Conservation (phyloP, 176 grass and related monocot species). For the barley (Hordeum vulgare) region DNA sequence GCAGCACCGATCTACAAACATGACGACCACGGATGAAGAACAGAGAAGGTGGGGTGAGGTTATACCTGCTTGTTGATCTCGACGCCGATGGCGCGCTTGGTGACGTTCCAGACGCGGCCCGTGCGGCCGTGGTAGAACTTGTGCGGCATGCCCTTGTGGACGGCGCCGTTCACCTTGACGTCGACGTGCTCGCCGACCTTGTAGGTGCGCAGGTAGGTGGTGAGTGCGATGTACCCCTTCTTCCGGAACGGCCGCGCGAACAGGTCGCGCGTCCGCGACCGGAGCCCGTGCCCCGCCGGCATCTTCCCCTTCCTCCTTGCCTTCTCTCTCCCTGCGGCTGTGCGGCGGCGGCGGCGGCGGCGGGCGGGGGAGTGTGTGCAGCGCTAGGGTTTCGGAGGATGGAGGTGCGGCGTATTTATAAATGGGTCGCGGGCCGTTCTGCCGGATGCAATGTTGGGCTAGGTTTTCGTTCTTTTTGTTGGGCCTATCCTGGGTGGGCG, state of each 20-base stretch:
- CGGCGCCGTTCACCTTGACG: constrained; percentile 84
- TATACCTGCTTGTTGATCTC: constrained; percentile 98
- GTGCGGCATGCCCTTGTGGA: constrained; percentile 95
- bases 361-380: not conserved
- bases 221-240: constrained; percentile 81
- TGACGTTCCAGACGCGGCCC: constrained; percentile 78
- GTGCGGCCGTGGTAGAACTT: constrained; percentile 97
- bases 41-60: not conserved
- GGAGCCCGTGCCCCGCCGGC: constrained; percentile 79
- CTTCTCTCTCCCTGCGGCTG: not conserved
- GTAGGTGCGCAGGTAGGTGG: constrained; percentile 78
- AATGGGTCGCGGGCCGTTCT: not conserved
- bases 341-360: constrained; percentile 11
- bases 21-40: not conserved
- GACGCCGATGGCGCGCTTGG: constrained; percentile 94
- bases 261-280: constrained; percentile 67
- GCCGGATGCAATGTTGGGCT: not conserved
- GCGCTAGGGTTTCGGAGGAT: constrained; percentile 16
- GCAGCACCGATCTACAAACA: constrained; percentile 14
- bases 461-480: not conserved
- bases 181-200: constrained; percentile 92
- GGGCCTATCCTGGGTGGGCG: not conserved
- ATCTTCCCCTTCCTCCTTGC: constrained; percentile 28
- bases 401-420: not conserved
- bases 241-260: constrained; percentile 67